Evolutionary conservation across 352 stramenopile genomes (phyloP), one percentile per base, ranked within the genome.

Genomic region (Phytophthora quininea): DNA sequence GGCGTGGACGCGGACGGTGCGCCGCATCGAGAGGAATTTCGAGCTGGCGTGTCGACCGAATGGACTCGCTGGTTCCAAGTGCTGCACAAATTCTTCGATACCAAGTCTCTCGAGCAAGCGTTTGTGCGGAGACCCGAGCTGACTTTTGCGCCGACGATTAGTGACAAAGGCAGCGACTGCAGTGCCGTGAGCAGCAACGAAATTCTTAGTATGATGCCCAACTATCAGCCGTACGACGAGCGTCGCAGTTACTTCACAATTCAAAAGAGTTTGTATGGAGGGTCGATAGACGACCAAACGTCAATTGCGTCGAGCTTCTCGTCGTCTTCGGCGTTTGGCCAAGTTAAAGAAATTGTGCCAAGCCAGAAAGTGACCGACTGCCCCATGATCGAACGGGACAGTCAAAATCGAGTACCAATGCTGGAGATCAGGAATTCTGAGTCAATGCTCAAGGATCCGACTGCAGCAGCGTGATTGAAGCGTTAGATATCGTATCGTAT

Each of bases 31-130:
- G 80, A 87, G 48, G 80, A 86, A 46, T 79, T 87, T 49, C 77
- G 79, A 45, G 71, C 71, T 15, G 58, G 59, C 1, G 60, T 81
- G 3, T 71, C 75, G 3, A 35, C 67, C 1, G 76, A 82, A 29
- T 87, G 80, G 78, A 58, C 64, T 27, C 38, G 45, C 11, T 89
- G 80, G 80, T 89, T 87, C 62, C 71, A 71, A 35, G 78, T 73
- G 2, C 68, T 89, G 27, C 58, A 74, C 2, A 68, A 64, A 47
- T 86, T 79, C 53, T 77, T 89, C 50, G 79, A 86, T 43, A 64
- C 45, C 1, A 57, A 62, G 15, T 84, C 78, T 8, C 69, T 87
- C 27, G 60, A 74, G 12, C 71, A 79, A 35, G 71, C 73, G 10
- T 58, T 80, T 3, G 56, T 69, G 1, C 71, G 77, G 6, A 79